Percentiles rank a stretch among this genome's conserved stretches.
phyloP scores from a whole-genome alignment of 1,284 basidiomycete genomes.

The Ustilago bromivora region DNA sequence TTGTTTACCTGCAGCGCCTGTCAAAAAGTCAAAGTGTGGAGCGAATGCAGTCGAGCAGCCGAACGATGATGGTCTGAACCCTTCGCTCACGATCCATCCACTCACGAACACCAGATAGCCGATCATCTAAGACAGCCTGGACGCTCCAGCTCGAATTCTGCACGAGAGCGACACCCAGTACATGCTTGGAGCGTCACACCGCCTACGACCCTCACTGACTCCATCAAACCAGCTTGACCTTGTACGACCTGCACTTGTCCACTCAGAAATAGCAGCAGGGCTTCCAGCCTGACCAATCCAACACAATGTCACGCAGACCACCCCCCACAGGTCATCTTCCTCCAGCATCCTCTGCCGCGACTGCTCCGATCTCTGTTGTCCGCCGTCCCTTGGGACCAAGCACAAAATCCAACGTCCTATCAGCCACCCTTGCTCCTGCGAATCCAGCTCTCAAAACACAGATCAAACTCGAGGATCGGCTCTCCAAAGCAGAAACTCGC shows the following conservation, averaged over 20 bases:
- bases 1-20: slow-evolving; percentile 16
- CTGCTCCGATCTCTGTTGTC: slow-evolving; percentile 27
- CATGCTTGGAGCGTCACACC: too few species aligned
- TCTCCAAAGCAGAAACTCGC: slow-evolving; percentile 30
- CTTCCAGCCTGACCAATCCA: slow-evolving; percentile 15
- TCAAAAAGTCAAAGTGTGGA: slow-evolving; percentile 5
- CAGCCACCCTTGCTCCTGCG: slow-evolving; percentile 10
- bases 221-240: too few species aligned
- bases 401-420: slow-evolving; percentile 29
- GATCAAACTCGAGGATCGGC: slow-evolving; percentile 39
- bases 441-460: slow-evolving; percentile 21
- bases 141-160: too few species aligned
- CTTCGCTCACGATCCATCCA: slow-evolving; percentile 2
- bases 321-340: background rate
- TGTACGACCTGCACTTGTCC: background rate
- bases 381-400: slow-evolving; percentile 40
- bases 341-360: background rate
- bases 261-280: slow-evolving; percentile 16
- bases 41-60: background rate
- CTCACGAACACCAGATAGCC: background rate
- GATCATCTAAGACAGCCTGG: too few species aligned
- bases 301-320: slow-evolving; percentile 32
- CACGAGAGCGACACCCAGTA: too few species aligned
- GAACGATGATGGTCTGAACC: background rate
- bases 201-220: too few species aligned